phyloP scores from a whole-genome alignment of 768 basidiomycete genomes.

The Lyophyllum shimeji region DNA sequence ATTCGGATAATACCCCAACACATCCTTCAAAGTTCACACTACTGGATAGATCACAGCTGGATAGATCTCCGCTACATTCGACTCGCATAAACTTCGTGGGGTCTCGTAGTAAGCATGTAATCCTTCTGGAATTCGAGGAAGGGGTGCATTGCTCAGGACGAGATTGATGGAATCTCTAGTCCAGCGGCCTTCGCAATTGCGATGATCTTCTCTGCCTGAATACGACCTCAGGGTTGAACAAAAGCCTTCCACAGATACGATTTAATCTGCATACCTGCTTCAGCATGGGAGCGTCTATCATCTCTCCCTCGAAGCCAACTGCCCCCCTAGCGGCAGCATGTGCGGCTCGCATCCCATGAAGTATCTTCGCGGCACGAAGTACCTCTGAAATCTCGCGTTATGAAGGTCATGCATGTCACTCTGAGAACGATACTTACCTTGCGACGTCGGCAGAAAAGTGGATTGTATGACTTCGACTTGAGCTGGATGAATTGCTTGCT shows the following conservation, averaged over 20 bases:
- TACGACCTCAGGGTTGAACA: not conserved
- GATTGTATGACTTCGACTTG: conserved; percentile 79
- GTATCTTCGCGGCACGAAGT: conserved; percentile 69
- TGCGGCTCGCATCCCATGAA: conserved; percentile 62
- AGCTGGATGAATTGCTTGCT: conserved; percentile 95
- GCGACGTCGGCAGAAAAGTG: conserved; percentile 72
- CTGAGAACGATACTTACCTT: conserved; percentile 45
- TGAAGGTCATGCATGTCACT: not conserved
- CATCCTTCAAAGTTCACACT: no score
- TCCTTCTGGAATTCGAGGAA: no score
- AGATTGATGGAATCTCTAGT: conserved; percentile 43
- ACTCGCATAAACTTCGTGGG: no score
- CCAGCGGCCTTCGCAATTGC: conserved; percentile 54
- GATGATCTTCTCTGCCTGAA: conserved; percentile 47
- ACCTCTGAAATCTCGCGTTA: conserved; percentile 53
- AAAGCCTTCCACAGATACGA: not conserved
- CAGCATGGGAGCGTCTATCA: conserved; percentile 93
- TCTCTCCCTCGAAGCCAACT: conserved; percentile 75
- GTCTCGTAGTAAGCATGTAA: no score
- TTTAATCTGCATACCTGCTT: conserved; percentile 54
- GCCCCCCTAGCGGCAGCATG: conserved; percentile 61
- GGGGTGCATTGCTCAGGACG: not conserved
- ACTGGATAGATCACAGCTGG: no score
- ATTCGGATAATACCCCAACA: no score
- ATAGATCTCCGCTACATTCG: no score